Evolutionary conservation across 306 rosid genomes (phyloP).

Genomic region (Oxytropis ochrocephala): DNA sequence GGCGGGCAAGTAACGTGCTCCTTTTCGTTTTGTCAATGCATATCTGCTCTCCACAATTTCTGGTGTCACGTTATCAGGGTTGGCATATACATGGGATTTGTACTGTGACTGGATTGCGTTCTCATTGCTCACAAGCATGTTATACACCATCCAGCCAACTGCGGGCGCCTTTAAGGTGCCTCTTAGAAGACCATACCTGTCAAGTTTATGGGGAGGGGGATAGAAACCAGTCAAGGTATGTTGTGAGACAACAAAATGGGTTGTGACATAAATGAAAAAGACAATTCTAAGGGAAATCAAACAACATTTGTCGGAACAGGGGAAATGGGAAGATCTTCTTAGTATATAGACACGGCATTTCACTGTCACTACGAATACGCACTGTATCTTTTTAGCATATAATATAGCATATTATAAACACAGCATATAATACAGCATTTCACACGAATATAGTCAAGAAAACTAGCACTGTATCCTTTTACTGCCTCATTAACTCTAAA

Average conservation of each 20-base stretch:
- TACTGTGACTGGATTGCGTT: conserved; percentile 86
- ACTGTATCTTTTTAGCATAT: too few relatives aligned
- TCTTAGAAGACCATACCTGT: conserved; percentile 79
- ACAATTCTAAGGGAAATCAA: background rate
- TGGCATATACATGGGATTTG: conserved; percentile 85
- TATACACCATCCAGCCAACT: conserved; percentile 96
- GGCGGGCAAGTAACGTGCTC: conserved; percentile 84
- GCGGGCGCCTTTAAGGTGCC: conserved; percentile 96
- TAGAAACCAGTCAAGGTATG: conserved; percentile 12
- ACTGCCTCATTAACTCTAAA: too few relatives aligned
- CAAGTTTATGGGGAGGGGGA: conserved; percentile 1
- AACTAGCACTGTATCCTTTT: too few relatives aligned
- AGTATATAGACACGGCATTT: background rate
- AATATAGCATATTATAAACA: too few relatives aligned
- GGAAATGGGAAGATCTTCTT: background rate
- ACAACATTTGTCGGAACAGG: background rate
- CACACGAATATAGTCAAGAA: too few relatives aligned
- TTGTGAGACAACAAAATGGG: background rate
- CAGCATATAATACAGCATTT: too few relatives aligned
- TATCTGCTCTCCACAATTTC: conserved; percentile 70
- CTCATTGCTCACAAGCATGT: conserved; percentile 88
- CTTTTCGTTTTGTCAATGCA: conserved; percentile 67
- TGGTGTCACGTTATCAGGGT: conserved; percentile 81
- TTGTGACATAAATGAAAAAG: background rate
- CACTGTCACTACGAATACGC: background rate